Base-by-base conservation (phyloP, 2,329 filamentous ascomycete species). In the Pseudogymnoascus sp. region DNA sequence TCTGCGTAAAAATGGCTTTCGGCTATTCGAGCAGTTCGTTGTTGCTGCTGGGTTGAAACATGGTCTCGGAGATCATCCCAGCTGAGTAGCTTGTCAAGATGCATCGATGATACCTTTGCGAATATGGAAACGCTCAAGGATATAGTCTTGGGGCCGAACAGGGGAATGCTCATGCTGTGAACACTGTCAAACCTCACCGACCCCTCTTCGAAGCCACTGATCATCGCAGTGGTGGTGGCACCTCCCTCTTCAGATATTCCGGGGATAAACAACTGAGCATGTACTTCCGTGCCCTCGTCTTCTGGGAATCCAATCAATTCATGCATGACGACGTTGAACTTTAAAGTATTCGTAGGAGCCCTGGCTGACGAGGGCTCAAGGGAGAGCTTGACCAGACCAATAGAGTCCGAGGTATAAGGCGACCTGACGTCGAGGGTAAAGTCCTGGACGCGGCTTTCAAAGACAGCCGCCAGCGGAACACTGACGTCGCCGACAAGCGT, bases 321-420 rank as follows among this genome's bases (percentile, higher is more conserved):
- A 72, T 96, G 93, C 91, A 99, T 96, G 34, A 98, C 93, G 4
- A 98, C 93, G 71, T 98, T 99, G 79, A 99, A 99, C 74, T 98
- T 99, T 65, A 98, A 79, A 2, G 91, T 97, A 65, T 90, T 95
- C 11, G 91, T 90, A 13, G 95, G 95, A 3, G 93, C 93, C 71
- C 96, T 88, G 1, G 93, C 93, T 60, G 92, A 93, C 0, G 93
- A 98, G 13, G 95, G 95, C 73, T 99, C 95, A 6, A 99, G 79
- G 0, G 93, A 93, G 39, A 99, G 79, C 71, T 92, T 90, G 68
- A 99, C 85, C 63, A 97, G 93, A 51, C 93, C 95, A 66, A 98
- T 86, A 7, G 92, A 90, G 70, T 92, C 92, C 25, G 89, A 90
- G 0, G 95, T 99, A 72, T 96, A 96, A 2, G 93, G 93, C 0